A percentile compares a stretch with the other conserved stretches of the same genome.
Conservation (phyloP, 805 yeast genomes). For the Candida chilensis region DNA sequence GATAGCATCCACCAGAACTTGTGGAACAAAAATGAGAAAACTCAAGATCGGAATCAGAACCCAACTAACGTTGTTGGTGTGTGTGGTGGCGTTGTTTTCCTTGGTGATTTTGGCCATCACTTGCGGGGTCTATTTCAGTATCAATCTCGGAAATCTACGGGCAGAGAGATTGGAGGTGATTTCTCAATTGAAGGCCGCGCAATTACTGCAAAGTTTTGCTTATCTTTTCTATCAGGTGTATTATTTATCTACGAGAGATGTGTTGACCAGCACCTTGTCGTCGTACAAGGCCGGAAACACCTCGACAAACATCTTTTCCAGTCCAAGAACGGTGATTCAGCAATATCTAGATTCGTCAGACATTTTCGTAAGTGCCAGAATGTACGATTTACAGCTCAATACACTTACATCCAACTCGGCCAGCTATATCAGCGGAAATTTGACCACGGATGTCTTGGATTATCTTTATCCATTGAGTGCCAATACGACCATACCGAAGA, state of each 20-base stretch:
- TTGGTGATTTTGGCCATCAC: constrained; percentile 57
- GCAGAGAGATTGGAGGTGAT: constrained; percentile 69
- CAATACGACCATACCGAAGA: constrained; percentile 33
- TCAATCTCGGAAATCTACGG: constrained; percentile 50
- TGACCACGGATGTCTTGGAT: constrained; percentile 17
- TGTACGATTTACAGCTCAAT: constrained; percentile 54
- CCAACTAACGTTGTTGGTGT: constrained; percentile 65
- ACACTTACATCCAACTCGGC: constrained; percentile 20
- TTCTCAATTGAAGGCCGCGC: constrained; percentile 75
- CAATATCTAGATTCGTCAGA: constrained; percentile 59
- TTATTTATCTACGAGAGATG: constrained; percentile 53
- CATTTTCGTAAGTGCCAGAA: constrained; percentile 49
- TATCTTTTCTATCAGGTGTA: constrained; percentile 59
- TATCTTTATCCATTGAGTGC: constrained; percentile 41
- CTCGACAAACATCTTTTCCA: constrained; percentile 32
- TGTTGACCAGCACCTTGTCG: constrained; percentile 51
- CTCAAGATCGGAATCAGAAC: constrained; percentile 61
- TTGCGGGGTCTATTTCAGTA: constrained; percentile 49
- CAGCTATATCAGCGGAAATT: constrained; percentile 7
- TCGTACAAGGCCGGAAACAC: constrained; percentile 67
- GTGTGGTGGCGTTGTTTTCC: constrained; percentile 61
- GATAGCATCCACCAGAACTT: no score
- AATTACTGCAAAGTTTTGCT: constrained; percentile 59
- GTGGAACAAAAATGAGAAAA: constrained; percentile 20
- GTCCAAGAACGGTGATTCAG: constrained; percentile 38